Conservation (phyloP, 2,329 filamentous ascomycete species). For the Pseudohalonectria lignicola region DNA sequence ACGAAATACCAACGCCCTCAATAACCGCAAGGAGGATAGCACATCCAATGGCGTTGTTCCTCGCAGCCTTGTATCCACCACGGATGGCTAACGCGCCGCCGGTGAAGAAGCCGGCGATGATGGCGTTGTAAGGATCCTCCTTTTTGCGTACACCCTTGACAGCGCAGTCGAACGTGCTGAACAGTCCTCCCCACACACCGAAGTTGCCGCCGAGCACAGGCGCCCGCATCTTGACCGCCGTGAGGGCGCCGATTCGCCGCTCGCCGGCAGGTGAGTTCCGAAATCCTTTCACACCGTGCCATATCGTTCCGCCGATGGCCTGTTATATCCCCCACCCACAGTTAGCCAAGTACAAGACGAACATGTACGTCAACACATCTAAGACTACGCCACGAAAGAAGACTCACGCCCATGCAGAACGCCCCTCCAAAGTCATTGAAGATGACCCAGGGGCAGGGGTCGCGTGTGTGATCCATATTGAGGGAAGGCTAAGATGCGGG, state of each 20-base stretch:
- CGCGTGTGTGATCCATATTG: conserved; percentile 85
- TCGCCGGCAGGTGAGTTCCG: conserved; percentile 86
- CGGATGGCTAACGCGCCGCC: conserved; percentile 84
- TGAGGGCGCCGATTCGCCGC: conserved; percentile 88
- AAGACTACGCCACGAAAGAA: no score
- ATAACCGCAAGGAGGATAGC: conserved; percentile 91
- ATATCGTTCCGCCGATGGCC: conserved; percentile 73
- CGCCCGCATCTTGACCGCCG: conserved; percentile 93
- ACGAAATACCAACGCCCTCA: conserved; percentile 92
- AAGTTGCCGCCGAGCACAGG: conserved; percentile 97
- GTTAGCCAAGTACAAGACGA: conserved; percentile 5
- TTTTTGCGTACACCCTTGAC: conserved; percentile 91
- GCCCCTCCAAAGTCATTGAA: conserved; percentile 94
- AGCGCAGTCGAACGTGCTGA: conserved; percentile 92
- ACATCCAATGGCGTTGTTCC: conserved; percentile 94
- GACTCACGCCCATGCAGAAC: conserved; percentile 14
- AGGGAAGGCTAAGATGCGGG: conserved; percentile 1
- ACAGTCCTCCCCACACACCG: conserved; percentile 92
- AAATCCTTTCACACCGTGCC: conserved; percentile 96
- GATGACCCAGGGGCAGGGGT: conserved; percentile 94
- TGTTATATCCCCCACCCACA: no score
- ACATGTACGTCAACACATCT: no score
- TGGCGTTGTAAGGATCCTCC: conserved; percentile 97
- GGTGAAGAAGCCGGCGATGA: conserved; percentile 95
- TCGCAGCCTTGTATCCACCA: conserved; percentile 81